Evolutionary conservation across 202 grass and related monocot genomes (phyloP), one percentile per base, ranked within the genome.

Genomic region (Saccharum hybrid): DNA sequence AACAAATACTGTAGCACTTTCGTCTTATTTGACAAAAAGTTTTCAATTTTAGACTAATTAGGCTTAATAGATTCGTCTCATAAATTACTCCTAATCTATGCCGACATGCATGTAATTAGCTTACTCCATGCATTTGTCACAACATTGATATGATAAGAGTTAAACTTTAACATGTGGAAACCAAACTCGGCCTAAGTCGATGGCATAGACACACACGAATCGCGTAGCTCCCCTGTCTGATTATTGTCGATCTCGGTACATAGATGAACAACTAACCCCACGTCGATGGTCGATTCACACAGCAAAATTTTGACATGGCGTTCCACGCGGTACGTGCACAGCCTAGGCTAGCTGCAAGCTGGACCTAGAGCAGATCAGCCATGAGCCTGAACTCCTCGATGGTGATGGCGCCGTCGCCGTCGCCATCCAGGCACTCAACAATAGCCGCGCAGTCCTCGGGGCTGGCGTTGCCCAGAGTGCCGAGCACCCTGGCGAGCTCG

Each of bases 361-460:
- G 2, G 11, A 38, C 12, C 70, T 93, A 92, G 82, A 94, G 86
- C 34, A 98, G 89, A 7, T 90, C 87, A 2, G 87, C 90, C 79
- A 98, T 86, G 68, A 88, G 23, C 84, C 79, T 94, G 74, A 94
- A 76, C 71, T 98, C 92, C 71, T 93, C 87, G 28, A 94, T 11
- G 74, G 76, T 91, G 72, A 94, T 68, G 37, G 82, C 85, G 46
- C 95, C 94, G 22, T 97, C 94, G 8, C 86, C 95, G 8, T 97
- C 88, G 3, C 87, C 80, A 7, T 94, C 95, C 82, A 98, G 75
- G 77, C 90, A 93, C 43, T 93, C 81, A 41, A 90, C 76, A 73
- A 94, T 93, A 15, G 88, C 95, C 37, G 85, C 74, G 70, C 95
- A 98, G 54, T 94, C 90, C 70, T 98, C 88, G 15, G 84, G 48